phyloP scores from a whole-genome alignment of 345 rosid genomes.

The Dipteronia dyeriana region DNA sequence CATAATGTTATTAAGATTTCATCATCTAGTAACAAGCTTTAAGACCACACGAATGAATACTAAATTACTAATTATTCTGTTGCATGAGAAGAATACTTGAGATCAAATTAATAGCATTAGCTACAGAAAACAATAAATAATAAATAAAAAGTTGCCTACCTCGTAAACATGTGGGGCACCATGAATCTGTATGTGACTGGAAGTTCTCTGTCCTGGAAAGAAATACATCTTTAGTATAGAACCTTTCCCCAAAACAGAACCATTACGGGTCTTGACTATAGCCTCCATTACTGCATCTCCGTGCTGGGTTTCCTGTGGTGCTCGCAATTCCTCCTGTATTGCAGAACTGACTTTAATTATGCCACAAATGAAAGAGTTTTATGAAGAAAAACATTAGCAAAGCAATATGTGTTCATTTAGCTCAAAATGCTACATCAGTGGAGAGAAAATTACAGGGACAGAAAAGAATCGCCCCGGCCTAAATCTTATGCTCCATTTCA shows the following conservation, averaged over 20 bases:
- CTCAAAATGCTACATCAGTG: background rate
- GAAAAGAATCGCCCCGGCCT: constrained; percentile 92
- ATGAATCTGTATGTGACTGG: constrained; percentile 78
- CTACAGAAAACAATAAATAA: background rate
- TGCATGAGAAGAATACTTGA: background rate
- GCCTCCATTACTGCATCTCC: constrained; percentile 99
- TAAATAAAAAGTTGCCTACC: constrained; percentile 40
- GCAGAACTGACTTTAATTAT: constrained; percentile 17
- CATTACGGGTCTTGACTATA: constrained; percentile 76
- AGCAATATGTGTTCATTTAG: background rate
- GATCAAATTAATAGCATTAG: background rate
- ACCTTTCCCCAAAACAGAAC: constrained; percentile 90
- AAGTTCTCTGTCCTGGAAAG: constrained; percentile 92
- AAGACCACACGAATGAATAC: background rate
- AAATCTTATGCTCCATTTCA: constrained; percentile 96
- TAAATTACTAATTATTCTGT: background rate
- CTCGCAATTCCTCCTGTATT: constrained; percentile 80
- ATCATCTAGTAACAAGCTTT: background rate
- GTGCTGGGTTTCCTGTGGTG: constrained; percentile 75
- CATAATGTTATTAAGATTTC: background rate
- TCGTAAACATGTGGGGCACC: constrained; percentile 92
- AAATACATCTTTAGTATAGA: constrained; percentile 87
- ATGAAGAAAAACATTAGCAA: constrained; percentile 3
- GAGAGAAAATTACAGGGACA: constrained; percentile 60
- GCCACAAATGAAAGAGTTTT: background rate